A percentile compares a stretch with the other conserved stretches of the same genome.
These are phyloP conservation scores for Camellia lanceoleosa DNA, from an alignment of 148 eudicot genomes.

Conservation along the genomic window DNA sequence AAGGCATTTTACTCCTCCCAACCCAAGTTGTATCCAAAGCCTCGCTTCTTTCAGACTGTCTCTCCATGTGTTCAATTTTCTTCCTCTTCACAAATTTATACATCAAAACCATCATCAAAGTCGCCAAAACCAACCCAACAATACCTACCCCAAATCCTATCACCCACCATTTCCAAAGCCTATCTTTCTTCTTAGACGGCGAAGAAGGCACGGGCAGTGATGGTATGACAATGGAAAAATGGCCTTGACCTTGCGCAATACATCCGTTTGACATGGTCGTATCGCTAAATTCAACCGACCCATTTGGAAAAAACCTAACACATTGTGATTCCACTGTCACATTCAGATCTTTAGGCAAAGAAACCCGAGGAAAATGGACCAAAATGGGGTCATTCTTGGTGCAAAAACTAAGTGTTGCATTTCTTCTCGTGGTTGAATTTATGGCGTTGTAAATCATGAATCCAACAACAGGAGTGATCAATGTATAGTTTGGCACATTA, in stretches of 20 bases:
- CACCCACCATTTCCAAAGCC: slow-evolving; percentile 56
- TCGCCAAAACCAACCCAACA: slow-evolving; percentile 31
- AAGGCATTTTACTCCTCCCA: slow-evolving; percentile 65
- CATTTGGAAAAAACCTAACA: slow-evolving; percentile 45
- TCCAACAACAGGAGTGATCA: slow-evolving; percentile 55
- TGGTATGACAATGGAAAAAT: slow-evolving; percentile 51
- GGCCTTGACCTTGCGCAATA: slow-evolving; percentile 38
- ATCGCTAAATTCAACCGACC: slow-evolving; percentile 40
- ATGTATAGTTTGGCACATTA: slow-evolving; percentile 46
- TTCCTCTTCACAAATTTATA: slow-evolving; percentile 22
- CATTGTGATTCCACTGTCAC: slow-evolving; percentile 27
- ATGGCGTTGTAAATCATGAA: slow-evolving; percentile 44
- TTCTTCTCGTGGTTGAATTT: neutral
- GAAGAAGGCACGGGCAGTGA: neutral
- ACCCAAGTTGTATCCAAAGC: slow-evolving; percentile 58
- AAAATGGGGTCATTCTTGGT: slow-evolving; percentile 30
- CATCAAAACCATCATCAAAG: slow-evolving; percentile 22
- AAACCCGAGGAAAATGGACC: slow-evolving; percentile 42
- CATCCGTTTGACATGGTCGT: slow-evolving; percentile 41
- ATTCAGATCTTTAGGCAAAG: slow-evolving; percentile 1
- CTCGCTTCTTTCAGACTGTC: slow-evolving; percentile 46
- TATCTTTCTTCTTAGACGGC: slow-evolving; percentile 9
- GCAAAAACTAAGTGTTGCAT: slow-evolving; percentile 24
- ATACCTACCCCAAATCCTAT: slow-evolving; percentile 51
- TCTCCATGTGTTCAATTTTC: slow-evolving; percentile 52